A percentile compares a stretch with the other conserved stretches of the same genome.
phyloP scores from a whole-genome alignment of 352 stramenopile species.

The Phytopythium sindhum region DNA sequence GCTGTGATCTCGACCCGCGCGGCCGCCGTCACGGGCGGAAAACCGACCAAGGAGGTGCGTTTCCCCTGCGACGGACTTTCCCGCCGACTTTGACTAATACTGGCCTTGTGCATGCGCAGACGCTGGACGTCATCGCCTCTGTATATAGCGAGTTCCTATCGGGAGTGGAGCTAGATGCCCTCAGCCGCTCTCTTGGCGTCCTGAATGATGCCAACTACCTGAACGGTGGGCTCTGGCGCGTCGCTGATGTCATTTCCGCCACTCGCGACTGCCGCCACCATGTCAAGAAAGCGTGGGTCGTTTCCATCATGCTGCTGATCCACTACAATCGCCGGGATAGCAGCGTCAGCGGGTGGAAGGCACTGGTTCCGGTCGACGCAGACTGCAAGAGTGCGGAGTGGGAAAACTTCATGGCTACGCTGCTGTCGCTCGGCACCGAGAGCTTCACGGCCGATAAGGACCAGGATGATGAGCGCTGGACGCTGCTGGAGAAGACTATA shows the following conservation, averaged over 20 bases:
- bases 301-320: slow-evolving; percentile 46
- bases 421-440: slow-evolving; percentile 28
- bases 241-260: slow-evolving; percentile 15
- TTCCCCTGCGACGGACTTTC: background rate
- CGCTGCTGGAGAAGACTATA: slow-evolving; percentile 44
- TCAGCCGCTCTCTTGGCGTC: slow-evolving; percentile 16
- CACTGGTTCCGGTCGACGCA: slow-evolving; percentile 7
- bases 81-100: background rate
- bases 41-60: slow-evolving; percentile 28
- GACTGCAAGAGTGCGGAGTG: slow-evolving; percentile 21
- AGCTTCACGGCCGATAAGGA: slow-evolving; percentile 11
- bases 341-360: slow-evolving; percentile 13
- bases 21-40: slow-evolving; percentile 10
- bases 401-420: slow-evolving; percentile 31
- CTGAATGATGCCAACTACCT: slow-evolving; percentile 34
- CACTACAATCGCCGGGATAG: background rate
- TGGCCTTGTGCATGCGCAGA: slow-evolving; percentile 6
- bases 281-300: slow-evolving; percentile 38
- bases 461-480: slow-evolving; percentile 26
- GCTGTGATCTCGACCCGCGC: slow-evolving; percentile 2
- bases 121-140: slow-evolving; percentile 21
- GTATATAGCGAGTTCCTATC: slow-evolving; percentile 39
- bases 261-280: slow-evolving; percentile 24
- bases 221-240: slow-evolving; percentile 51
- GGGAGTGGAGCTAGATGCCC: slow-evolving; percentile 14